A percentile compares a stretch with the other conserved stretches of the same genome.
phyloP scores from a whole-genome alignment of 768 basidiomycete genomes.

The Serendipita sp. region DNA sequence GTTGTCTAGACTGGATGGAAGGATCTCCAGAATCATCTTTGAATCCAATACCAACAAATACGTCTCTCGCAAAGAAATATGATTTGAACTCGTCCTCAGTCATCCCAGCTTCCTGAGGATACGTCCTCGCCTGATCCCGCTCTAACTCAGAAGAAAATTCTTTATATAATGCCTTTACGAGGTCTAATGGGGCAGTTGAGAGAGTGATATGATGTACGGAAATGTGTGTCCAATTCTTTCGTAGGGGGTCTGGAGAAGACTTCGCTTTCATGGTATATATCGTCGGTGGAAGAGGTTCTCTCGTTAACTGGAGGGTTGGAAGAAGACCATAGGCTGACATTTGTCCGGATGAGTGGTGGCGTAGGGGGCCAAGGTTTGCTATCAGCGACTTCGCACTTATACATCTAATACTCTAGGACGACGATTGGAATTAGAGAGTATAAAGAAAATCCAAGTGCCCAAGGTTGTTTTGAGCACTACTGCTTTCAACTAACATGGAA shows the following conservation, averaged over 20 bases:
- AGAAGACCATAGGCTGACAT: not conserved
- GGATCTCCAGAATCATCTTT: constrained; percentile 10
- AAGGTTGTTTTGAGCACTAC: no score
- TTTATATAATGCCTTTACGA: constrained; percentile 42
- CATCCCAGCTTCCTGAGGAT: constrained; percentile 59
- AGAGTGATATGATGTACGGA: constrained; percentile 39
- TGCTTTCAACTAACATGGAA: no score
- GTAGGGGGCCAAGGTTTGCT: no score
- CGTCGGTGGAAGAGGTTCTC: not conserved
- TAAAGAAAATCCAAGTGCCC: no score
- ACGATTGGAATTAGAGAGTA: no score
- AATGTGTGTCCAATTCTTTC: constrained; percentile 16
- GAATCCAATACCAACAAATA: constrained; percentile 45
- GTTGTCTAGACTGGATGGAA: constrained; percentile 11
- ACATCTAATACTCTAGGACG: no score
- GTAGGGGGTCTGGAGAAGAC: no score
- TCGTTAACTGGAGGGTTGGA: not conserved
- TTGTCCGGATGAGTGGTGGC: no score
- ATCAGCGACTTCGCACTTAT: no score
- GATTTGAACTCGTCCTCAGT: constrained; percentile 40
- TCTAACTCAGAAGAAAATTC: constrained; percentile 63
- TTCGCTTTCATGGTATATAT: not conserved
- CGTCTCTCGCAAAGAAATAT: constrained; percentile 67
- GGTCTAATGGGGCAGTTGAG: constrained; percentile 28
- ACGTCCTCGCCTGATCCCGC: constrained; percentile 45